Percentiles rank a stretch among this genome's conserved stretches.
These are phyloP conservation scores for Shiraia bambusicola DNA, from an alignment of 2,329 filamentous ascomycete species.

Conservation along the genomic window DNA sequence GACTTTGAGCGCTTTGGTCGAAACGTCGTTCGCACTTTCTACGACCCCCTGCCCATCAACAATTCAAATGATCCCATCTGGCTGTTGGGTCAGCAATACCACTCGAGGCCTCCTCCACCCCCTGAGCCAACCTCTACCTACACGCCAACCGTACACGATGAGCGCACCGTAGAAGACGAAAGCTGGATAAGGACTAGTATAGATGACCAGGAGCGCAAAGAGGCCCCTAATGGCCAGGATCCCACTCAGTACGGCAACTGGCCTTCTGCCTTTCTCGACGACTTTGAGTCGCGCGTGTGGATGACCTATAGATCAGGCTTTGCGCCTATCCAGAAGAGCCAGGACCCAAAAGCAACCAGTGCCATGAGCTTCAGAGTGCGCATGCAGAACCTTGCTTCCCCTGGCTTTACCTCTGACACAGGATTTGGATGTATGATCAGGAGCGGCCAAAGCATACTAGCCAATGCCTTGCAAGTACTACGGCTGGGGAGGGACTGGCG, in stretches of 20 bases:
- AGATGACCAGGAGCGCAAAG: conserved; percentile 69
- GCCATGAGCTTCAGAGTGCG: conserved; percentile 82
- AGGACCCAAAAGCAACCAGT: conserved; percentile 68
- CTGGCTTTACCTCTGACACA: conserved; percentile 86
- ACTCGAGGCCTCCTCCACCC: conserved; percentile 29
- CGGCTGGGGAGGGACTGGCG: conserved; percentile 85
- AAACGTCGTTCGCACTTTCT: conserved; percentile 85
- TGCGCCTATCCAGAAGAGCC: conserved; percentile 74
- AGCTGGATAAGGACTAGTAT: conserved; percentile 68
- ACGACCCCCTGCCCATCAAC: conserved; percentile 86
- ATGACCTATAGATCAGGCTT: conserved; percentile 95
- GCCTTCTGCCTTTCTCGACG: conserved; percentile 82
- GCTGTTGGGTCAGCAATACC: conserved; percentile 71
- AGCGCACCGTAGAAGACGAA: conserved; percentile 36
- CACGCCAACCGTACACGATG: conserved; percentile 25
- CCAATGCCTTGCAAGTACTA: conserved; percentile 76
- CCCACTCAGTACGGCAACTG: conserved; percentile 60
- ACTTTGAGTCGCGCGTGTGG: conserved; percentile 93
- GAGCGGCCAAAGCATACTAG: conserved; percentile 88
- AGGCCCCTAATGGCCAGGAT: conserved; percentile 38
- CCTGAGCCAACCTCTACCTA: conserved; percentile 19
- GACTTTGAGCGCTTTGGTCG: conserved; percentile 74
- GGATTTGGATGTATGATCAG: conserved; percentile 99
- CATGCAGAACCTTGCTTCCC: conserved; percentile 78
- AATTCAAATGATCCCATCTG: conserved; percentile 74